These are phyloP conservation scores for Debaryomyces prosopidis DNA, from an alignment of 805 yeast genomes.

Conservation along the genomic window DNA sequence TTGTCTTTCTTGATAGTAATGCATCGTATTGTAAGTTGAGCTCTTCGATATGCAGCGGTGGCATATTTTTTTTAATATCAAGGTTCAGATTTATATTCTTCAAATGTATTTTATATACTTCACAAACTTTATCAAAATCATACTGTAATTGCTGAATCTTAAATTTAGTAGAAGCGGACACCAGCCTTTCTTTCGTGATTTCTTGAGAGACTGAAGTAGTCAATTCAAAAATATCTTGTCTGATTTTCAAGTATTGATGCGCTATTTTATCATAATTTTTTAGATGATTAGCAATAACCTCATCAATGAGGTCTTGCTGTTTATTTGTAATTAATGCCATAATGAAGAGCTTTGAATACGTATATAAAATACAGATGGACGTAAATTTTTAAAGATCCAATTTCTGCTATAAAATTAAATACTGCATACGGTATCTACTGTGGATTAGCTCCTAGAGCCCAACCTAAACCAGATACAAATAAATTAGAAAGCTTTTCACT, in stretches of 20 bases:
- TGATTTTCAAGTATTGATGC: conserved; percentile 29
- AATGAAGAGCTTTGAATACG: background rate
- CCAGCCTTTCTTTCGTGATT: conserved; percentile 5
- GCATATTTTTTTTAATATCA: conserved; percentile 12
- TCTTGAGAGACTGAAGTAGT: conserved; percentile 5
- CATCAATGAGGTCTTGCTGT: conserved; percentile 36
- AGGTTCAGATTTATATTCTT: conserved; percentile 18
- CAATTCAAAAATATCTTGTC: conserved; percentile 31
- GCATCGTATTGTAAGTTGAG: conserved; percentile 21
- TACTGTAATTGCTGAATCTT: conserved; percentile 21
- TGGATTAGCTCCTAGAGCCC: conserved; percentile 60
- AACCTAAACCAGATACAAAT: conserved; percentile 57
- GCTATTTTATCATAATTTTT: conserved; percentile 33
- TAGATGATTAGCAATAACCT: conserved; percentile 27
- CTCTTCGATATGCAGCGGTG: conserved; percentile 16
- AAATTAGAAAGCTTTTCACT: conserved; percentile 50
- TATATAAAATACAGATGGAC: background rate
- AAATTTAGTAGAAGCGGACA: conserved; percentile 11
- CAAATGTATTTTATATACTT: conserved; percentile 26
- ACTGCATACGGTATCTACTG: conserved; percentile 1
- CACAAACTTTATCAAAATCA: conserved; percentile 29
- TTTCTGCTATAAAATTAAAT: background rate
- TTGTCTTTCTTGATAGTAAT: conserved; percentile 15
- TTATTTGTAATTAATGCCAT: conserved; percentile 31
- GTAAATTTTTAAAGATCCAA: background rate